Percentiles rank a stretch among this genome's conserved stretches.
These are phyloP conservation scores for Fusarium cicatricum DNA, from an alignment of 2,329 filamentous ascomycete genomes.

Conservation along the genomic window DNA sequence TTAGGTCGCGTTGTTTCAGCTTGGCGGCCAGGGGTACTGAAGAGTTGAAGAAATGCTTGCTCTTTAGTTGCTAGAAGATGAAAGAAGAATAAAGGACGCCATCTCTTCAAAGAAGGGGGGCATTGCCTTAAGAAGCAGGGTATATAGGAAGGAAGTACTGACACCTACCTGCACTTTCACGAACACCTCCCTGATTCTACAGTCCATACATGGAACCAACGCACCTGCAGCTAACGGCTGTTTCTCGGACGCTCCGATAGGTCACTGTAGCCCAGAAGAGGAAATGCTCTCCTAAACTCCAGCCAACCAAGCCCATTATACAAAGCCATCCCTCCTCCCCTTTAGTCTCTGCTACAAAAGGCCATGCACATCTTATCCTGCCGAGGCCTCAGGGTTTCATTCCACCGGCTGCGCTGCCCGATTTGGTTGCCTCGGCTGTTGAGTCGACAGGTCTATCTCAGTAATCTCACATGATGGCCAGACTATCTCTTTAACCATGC, in stretches of 20 bases:
- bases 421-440: conserved; percentile 28
- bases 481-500: conserved; percentile 1
- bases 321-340: conserved; percentile 17
- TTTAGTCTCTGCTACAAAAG: conserved; percentile 12
- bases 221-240: no score
- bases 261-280: conserved; percentile 11
- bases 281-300: conserved; percentile 16
- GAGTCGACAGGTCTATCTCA: conserved; percentile 6
- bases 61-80: no score
- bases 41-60: no score
- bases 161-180: conserved; percentile 26
- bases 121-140: conserved; percentile 8
- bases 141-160: conserved; percentile 12
- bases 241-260: conserved; percentile 11
- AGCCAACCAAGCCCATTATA: conserved; percentile 19
- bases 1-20: no score
- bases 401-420: conserved; percentile 20
- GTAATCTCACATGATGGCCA: conserved; percentile 25
- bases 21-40: no score
- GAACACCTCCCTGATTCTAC: conserved; percentile 14
- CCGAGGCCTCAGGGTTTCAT: conserved; percentile 25
- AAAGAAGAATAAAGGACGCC: no score
- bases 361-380: neutral
- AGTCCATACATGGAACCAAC: no score
- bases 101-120: no score